Percentiles rank a stretch among this genome's conserved stretches.
Evolutionary conservation across 805 yeast genomes (phyloP).

Genomic region (Ogataea pini): DNA sequence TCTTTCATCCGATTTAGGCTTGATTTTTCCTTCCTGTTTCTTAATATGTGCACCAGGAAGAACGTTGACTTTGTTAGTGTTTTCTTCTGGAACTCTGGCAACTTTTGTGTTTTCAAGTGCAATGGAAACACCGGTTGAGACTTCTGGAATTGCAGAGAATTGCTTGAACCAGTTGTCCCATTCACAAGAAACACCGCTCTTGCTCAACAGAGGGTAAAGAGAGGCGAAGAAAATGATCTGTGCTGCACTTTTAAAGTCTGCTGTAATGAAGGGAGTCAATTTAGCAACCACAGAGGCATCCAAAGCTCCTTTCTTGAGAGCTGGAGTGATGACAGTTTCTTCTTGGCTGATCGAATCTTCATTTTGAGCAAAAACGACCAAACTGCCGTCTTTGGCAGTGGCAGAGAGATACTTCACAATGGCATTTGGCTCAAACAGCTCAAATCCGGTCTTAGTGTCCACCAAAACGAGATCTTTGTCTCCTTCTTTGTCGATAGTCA

Average conservation of each 20-base stretch:
- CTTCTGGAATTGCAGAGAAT: conserved; percentile 40
- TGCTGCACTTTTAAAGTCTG: conserved; percentile 43
- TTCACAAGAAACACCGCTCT: conserved; percentile 16
- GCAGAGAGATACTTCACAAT: conserved; percentile 61
- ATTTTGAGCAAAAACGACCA: conserved; percentile 20
- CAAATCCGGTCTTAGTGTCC: conserved; percentile 43
- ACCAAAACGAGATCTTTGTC: conserved; percentile 23
- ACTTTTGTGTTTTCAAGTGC: conserved; percentile 50
- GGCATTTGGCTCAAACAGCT: conserved; percentile 65
- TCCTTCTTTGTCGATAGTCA: conserved; percentile 27
- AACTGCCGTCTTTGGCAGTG: conserved; percentile 17
- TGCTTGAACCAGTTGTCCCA: conserved; percentile 42
- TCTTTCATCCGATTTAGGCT: conserved; percentile 71
- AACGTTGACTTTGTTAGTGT: conserved; percentile 40
- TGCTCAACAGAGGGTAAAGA: conserved; percentile 45
- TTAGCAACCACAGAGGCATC: conserved; percentile 22
- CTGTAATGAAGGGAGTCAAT: conserved; percentile 20
- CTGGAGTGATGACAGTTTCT: conserved; percentile 45
- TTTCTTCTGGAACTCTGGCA: conserved; percentile 41
- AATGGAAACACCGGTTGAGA: conserved; percentile 45
- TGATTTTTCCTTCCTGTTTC: conserved; percentile 39
- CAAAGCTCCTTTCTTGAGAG: conserved; percentile 38
- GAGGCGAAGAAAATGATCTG: conserved; percentile 63
- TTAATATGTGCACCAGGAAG: conserved; percentile 20
- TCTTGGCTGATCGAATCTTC: conserved; percentile 39